Evolutionary conservation across 208 protist genomes (phyloP).

Genomic region (Porcisia hertigi): DNA sequence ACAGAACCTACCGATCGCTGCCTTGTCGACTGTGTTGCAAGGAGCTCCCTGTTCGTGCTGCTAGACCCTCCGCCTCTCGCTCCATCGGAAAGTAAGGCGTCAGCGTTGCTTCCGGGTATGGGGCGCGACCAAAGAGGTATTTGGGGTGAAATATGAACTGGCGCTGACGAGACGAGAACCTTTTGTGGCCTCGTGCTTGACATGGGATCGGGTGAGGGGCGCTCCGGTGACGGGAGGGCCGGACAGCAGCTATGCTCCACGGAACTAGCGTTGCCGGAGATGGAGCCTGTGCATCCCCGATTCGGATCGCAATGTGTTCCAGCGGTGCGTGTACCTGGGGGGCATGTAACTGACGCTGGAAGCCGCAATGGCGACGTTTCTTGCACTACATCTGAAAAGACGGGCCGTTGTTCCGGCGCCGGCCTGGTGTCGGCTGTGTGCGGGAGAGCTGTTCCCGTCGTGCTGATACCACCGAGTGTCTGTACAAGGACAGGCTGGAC

Average conservation of each 20-base stretch:
- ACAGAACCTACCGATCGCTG: not conserved
- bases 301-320: too few relatives aligned
- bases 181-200: too few relatives aligned
- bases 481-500: not conserved
- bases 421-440: constrained; percentile 12
- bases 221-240: not conserved
- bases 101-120: not conserved
- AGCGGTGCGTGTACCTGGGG: not conserved
- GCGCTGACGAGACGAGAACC: not conserved
- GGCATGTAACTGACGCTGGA: not conserved
- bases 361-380: not conserved
- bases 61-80: not conserved
- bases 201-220: not conserved
- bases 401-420: constrained; percentile 2
- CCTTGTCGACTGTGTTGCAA: constrained; percentile 10
- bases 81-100: not conserved
- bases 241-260: not conserved
- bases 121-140: not conserved
- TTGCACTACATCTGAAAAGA: not conserved
- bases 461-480: not conserved
- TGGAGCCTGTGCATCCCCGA: not conserved
- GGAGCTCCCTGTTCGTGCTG: not conserved
- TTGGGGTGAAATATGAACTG: not conserved
- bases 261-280: too few relatives aligned
- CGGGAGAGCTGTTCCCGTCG: constrained; percentile 11